Evolutionary conservation across 1,139 yeast genomes (phyloP).

Genomic region (Candida glucosophila): DNA sequence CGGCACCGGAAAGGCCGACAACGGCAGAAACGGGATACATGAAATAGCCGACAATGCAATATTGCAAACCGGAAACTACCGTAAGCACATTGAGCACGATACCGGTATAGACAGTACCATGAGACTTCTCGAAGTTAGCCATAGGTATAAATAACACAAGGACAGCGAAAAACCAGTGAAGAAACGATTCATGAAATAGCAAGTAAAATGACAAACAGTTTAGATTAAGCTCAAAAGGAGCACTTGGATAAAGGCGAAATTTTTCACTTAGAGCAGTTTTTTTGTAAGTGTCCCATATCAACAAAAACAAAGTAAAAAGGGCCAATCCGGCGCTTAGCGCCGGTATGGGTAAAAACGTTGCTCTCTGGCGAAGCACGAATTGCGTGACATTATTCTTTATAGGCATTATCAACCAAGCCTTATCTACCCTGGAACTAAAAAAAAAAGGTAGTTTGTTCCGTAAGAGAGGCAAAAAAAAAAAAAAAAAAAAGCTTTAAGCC

Average conservation of each 20-base stretch:
- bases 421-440: no score
- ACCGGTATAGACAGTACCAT: slow-evolving; percentile 88
- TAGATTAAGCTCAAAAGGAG: slow-evolving; percentile 49
- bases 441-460: no score
- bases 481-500: no score
- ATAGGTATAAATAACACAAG: slow-evolving; percentile 53
- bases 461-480: not conserved
- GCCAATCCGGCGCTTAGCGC: slow-evolving; percentile 62
- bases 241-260: slow-evolving; percentile 43
- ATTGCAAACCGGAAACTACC: slow-evolving; percentile 60
- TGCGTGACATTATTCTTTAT: no score
- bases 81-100: slow-evolving; percentile 70
- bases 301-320: slow-evolving; percentile 41
- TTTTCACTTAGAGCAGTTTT: slow-evolving; percentile 10
- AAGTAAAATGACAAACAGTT: slow-evolving; percentile 70
- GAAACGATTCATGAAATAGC: slow-evolving; percentile 50
- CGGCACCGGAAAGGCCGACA: slow-evolving; percentile 68
- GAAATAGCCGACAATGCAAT: slow-evolving; percentile 45
- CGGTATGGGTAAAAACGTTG: no score
- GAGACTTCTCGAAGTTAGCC: slow-evolving; percentile 58
- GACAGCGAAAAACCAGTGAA: slow-evolving; percentile 62
- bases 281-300: slow-evolving; percentile 19
- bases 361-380: no score
- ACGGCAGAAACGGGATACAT: slow-evolving; percentile 49
- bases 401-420: no score